Conservation (phyloP, 129 eudicot genomes). For the Escallonia herrerae region DNA sequence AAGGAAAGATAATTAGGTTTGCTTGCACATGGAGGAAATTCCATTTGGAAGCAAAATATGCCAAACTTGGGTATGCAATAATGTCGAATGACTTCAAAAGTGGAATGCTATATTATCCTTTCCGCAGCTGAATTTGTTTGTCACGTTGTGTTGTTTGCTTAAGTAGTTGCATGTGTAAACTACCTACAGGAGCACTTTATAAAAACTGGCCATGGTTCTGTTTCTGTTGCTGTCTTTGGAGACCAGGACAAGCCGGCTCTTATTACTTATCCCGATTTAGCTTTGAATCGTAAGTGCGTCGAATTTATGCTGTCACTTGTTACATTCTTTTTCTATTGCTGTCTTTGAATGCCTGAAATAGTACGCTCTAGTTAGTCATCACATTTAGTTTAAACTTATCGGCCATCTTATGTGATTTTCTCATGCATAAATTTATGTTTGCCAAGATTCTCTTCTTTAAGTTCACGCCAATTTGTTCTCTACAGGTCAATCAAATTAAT, state of each 20-base stretch:
- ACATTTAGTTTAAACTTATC: no score
- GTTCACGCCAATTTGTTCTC: no score
- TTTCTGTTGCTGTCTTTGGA: slow-evolving; percentile 93
- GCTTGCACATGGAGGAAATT: slow-evolving; percentile 10
- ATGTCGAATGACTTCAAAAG: background rate
- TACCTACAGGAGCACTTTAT: slow-evolving; percentile 71
- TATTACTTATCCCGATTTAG: slow-evolving; percentile 96
- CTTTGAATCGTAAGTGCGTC: slow-evolving; percentile 74
- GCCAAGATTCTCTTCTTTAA: no score
- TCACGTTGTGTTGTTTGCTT: slow-evolving; percentile 2
- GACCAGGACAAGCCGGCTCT: slow-evolving; percentile 93
- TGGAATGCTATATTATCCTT: background rate
- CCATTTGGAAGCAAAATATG: slow-evolving; percentile 5
- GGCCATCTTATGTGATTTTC: no score
- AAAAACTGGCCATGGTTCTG: slow-evolving; percentile 73
- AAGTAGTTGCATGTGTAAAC: slow-evolving; percentile 10
- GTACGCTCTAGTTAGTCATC: no score
- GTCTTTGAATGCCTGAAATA: no score
- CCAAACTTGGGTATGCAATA: slow-evolving; percentile 8
- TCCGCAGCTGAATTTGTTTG: background rate
- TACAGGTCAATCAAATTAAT: no score
- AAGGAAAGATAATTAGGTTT: background rate
- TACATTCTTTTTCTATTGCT: background rate
- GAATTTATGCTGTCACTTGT: background rate
- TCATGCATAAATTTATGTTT: no score